phyloP scores from a whole-genome alignment of 345 rosid genomes.

The Turritis glabra region DNA sequence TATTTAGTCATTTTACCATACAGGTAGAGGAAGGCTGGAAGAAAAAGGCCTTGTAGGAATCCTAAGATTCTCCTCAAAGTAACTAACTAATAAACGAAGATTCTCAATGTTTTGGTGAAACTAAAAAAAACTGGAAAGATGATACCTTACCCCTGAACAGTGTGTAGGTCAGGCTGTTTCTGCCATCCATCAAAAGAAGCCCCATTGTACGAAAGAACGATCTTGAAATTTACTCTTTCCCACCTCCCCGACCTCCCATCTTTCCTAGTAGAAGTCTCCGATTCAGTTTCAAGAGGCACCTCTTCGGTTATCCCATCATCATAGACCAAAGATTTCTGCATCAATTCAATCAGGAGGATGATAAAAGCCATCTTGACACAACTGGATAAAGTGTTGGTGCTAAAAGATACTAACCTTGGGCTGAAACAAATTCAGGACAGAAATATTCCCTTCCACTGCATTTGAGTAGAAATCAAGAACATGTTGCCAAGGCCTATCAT shows the following conservation, averaged over 20 bases:
- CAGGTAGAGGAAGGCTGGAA: not conserved
- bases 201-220: conserved; percentile 78
- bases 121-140: conserved; percentile 2
- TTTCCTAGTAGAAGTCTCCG: conserved; percentile 35
- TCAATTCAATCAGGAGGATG: not conserved
- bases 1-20: not conserved
- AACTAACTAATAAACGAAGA: not conserved
- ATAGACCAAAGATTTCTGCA: conserved; percentile 41
- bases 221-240: conserved; percentile 79
- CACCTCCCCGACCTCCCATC: conserved; percentile 66
- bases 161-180: conserved; percentile 80
- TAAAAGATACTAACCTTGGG: conserved; percentile 43
- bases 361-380: not conserved
- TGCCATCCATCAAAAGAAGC: conserved; percentile 97
- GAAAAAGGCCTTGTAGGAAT: not conserved
- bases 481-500: conserved; percentile 72
- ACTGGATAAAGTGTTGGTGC: not conserved
- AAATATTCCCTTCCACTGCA: conserved; percentile 48
- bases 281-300: conserved; percentile 25
- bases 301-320: conserved; percentile 40
- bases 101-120: not conserved
- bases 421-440: conserved; percentile 51
- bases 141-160: conserved; percentile 73
- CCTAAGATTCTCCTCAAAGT: conserved; percentile 1
- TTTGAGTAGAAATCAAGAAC: conserved; percentile 63